Evolutionary conservation across 331 rosid species (phyloP).

Genomic region (Malus hybrid): DNA sequence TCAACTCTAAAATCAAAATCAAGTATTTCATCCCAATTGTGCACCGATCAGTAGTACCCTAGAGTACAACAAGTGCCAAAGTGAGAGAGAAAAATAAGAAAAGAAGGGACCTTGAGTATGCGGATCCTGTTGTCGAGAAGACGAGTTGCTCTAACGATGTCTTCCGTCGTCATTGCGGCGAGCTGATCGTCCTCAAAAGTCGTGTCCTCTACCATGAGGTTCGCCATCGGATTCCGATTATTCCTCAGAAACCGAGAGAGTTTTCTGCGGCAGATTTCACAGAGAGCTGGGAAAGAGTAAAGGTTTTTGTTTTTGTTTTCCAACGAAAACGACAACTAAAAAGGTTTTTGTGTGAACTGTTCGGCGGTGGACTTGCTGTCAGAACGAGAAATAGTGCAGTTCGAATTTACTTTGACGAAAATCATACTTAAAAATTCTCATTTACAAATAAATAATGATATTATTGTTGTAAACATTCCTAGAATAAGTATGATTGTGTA

Average conservation of each 20-base stretch:
- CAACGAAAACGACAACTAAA: too few relatives aligned
- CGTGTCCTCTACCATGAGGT: slow-evolving; percentile 62
- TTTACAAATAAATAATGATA: too few relatives aligned
- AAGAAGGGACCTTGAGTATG: slow-evolving; percentile 54
- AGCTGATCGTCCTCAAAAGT: slow-evolving; percentile 76
- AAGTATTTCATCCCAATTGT: background rate
- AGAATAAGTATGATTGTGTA: too few relatives aligned
- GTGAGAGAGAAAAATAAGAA: background rate
- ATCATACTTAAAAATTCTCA: too few relatives aligned
- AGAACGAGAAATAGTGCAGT: too few relatives aligned
- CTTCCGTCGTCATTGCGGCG: slow-evolving; percentile 59
- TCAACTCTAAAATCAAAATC: background rate
- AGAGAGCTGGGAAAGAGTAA: background rate
- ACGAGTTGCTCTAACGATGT: slow-evolving; percentile 71
- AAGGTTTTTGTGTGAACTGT: too few relatives aligned
- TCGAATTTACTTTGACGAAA: too few relatives aligned
- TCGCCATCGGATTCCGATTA: slow-evolving; percentile 44
- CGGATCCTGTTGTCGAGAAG: slow-evolving; percentile 88
- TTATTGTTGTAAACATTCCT: too few relatives aligned
- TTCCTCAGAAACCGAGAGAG: background rate
- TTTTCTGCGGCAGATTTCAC: background rate
- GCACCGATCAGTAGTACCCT: background rate
- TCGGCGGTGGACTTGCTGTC: too few relatives aligned
- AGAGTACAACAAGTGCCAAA: background rate
- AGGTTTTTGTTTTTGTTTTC: background rate